A percentile compares a stretch with the other conserved stretches of the same genome.
phyloP scores from a whole-genome alignment of 2,329 filamentous ascomycete species.

The Nemania abortiva region DNA sequence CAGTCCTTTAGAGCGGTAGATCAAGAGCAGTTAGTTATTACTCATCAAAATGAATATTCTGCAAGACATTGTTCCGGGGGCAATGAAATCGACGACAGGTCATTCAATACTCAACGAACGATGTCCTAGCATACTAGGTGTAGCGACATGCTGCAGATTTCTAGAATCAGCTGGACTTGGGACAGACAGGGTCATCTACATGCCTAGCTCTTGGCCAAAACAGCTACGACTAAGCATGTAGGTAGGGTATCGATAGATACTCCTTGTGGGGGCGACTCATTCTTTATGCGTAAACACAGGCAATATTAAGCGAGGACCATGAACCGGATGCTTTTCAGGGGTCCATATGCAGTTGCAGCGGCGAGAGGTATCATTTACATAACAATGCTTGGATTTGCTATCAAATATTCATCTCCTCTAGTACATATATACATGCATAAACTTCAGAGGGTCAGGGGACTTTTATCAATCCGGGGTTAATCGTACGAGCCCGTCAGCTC shows the following conservation, averaged over 20 bases:
- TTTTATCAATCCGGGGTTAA: constrained; percentile 9
- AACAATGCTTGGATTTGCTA: not conserved
- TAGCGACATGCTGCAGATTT: constrained; percentile 10
- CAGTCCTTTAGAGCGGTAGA: not conserved
- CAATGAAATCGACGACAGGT: not conserved
- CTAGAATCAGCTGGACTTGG: not conserved
- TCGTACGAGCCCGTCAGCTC: constrained; percentile 23
- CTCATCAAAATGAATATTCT: not conserved
- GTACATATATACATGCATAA: not conserved
- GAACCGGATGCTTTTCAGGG: not conserved
- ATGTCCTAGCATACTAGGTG: not conserved
- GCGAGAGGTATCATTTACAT: not conserved
- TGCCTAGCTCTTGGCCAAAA: not conserved
- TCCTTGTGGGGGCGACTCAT: not conserved
- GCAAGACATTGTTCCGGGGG: not conserved
- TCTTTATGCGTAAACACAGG: not conserved
- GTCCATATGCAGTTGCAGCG: not conserved
- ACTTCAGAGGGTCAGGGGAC: constrained; percentile 1
- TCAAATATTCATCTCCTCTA: not conserved
- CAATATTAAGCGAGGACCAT: not conserved
- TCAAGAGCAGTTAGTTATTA: not conserved
- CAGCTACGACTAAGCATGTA: not conserved
- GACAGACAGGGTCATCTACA: not conserved
- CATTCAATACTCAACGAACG: not conserved
- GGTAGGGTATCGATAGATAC: not conserved